Base-by-base conservation (phyloP, 179 eudicot genomes). In the Spergularia azorica region DNA sequence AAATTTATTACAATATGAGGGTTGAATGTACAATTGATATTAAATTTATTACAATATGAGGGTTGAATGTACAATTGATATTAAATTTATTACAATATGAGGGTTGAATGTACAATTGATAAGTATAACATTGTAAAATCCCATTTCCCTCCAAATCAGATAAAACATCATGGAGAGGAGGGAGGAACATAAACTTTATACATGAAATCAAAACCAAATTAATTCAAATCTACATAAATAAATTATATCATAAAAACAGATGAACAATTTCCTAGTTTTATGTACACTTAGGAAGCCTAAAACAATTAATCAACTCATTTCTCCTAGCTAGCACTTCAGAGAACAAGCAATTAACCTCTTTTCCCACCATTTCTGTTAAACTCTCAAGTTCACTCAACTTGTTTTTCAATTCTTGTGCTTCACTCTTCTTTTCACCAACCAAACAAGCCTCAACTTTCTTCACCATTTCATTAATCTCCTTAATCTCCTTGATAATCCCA, bases 321-420 rank as follows among this genome's bases (percentile, higher is more conserved):
- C 97, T 87, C 14, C 55, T 75, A 32, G 72, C 87, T 77, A 91
- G 61, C 48, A 88, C 86, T 76, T 87, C 84, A 38, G 79, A 78
- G 67, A 90, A 91, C 72, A 91, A 74, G 60, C 81, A 64, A 64
- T 82, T 77, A 16, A 84, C 78, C 63, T 84, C 75, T 73, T 79
- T 84, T 63, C 79, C 86, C 0, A 85, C 75, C 2, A 70, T 79
- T 60, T 86, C 81, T 73, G 86, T 38, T 46, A 73, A 63, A 5
- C 71, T 77, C 74, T 83, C 81, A 69, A 90, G 18, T 62, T 56
- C 86, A 67, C 78, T 83, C 82, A 91, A 67, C 77, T 79, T 87
- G 5, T 63, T 74, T 75, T 76, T 77, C 87, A 92, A 63, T 51
- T 81, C 85, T 50, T 64, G 69, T 4, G 43, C 58, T 20, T 21